These are phyloP conservation scores for Apiospora marii DNA, from an alignment of 2,329 filamentous ascomycete species.

Conservation along the genomic window DNA sequence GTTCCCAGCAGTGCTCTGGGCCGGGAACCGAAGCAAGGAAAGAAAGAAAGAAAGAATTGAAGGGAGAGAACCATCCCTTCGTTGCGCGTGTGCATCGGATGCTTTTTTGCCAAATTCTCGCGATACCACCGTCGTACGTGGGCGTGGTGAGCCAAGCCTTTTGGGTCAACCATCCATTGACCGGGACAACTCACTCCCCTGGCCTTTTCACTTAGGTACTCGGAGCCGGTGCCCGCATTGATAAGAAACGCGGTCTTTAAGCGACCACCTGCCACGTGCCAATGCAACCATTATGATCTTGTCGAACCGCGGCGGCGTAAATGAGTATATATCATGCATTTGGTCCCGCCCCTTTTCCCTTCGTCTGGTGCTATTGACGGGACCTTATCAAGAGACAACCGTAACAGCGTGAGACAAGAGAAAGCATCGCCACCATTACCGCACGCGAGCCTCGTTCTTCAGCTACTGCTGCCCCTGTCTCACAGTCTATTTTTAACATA, in stretches of 20 bases:
- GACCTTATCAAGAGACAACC: background rate
- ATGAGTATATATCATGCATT: background rate
- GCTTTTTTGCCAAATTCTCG: background rate
- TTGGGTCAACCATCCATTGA: background rate
- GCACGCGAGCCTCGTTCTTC: background rate
- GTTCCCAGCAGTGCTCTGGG: too few relatives aligned
- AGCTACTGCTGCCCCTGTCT: constrained; percentile 1
- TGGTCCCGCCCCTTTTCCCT: background rate
- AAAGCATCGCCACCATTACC: background rate
- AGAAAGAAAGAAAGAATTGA: background rate
- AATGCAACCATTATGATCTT: background rate
- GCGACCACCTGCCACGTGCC: background rate
- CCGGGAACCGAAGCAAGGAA: background rate
- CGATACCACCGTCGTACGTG: constrained; percentile 1
- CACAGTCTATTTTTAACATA: background rate
- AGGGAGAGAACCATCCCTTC: background rate
- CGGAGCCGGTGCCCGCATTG: background rate
- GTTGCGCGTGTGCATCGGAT: background rate
- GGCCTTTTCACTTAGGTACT: background rate
- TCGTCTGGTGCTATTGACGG: background rate
- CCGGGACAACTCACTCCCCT: background rate
- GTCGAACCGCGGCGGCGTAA: background rate
- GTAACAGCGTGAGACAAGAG: background rate
- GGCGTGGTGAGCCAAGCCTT: constrained; percentile 16
- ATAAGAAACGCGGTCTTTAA: background rate